A percentile compares a stretch with the other conserved stretches of the same genome.
Conservation (phyloP, 192 early-diverging fungal genomes). For the Obelidium mucronatum region DNA sequence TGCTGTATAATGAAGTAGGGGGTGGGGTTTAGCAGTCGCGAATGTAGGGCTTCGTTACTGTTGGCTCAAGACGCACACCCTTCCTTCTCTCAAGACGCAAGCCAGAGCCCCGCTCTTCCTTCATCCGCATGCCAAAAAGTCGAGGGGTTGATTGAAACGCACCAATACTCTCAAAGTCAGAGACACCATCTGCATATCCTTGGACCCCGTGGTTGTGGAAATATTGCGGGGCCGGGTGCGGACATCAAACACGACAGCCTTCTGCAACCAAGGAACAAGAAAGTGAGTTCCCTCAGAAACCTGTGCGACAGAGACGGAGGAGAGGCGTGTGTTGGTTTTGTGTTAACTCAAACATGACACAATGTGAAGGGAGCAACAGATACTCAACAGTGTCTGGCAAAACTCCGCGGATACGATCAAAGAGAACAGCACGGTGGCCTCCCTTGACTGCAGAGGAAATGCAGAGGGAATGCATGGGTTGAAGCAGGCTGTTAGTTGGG, state of each 20-base stretch:
- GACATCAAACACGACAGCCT: slow-evolving; percentile 88
- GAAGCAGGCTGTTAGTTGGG: too few relatives aligned
- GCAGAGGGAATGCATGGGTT: neutral
- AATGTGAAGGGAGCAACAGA: too few relatives aligned
- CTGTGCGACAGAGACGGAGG: too few relatives aligned
- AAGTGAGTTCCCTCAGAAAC: slow-evolving; percentile 97
- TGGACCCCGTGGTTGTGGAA: slow-evolving; percentile 98
- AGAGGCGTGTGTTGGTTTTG: too few relatives aligned
- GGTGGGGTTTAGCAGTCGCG: neutral
- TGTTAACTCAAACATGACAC: too few relatives aligned
- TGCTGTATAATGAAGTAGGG: slow-evolving; percentile 57
- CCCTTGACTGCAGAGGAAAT: slow-evolving; percentile 76
- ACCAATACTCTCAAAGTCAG: slow-evolving; percentile 84
- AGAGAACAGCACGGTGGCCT: slow-evolving; percentile 95
- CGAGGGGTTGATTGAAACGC: neutral
- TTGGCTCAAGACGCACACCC: neutral
- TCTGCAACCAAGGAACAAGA: slow-evolving; percentile 96
- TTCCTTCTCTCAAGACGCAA: slow-evolving; percentile 30
- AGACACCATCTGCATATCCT: slow-evolving; percentile 99
- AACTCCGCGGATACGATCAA: slow-evolving; percentile 94
- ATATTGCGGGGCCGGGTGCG: slow-evolving; percentile 98
- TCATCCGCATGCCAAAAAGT: neutral
- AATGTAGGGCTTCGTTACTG: neutral
- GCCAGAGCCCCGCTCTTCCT: too few relatives aligned
- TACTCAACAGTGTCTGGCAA: slow-evolving; percentile 63